These are phyloP conservation scores for Geotrichum australiense DNA, from an alignment of 1,139 yeast genomes.

Conservation along the genomic window DNA sequence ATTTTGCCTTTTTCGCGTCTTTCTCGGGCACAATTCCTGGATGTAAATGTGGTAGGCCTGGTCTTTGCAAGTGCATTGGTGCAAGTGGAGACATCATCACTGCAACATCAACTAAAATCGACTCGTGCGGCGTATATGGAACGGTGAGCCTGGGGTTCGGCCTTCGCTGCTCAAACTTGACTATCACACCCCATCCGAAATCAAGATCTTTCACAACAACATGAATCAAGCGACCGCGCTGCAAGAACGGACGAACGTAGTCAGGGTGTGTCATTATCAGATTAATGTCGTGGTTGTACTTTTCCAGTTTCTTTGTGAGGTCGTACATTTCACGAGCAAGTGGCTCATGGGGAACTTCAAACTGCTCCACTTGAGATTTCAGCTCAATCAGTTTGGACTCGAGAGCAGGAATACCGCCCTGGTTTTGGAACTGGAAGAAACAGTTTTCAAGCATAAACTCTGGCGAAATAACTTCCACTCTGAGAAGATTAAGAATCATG, in stretches of 20 bases:
- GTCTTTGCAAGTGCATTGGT: constrained; percentile 38
- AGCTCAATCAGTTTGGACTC: constrained; percentile 56
- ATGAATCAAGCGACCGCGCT: constrained; percentile 79
- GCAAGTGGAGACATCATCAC: constrained; percentile 62
- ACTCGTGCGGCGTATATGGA: constrained; percentile 64
- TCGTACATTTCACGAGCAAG: constrained; percentile 78
- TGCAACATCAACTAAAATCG: constrained; percentile 79
- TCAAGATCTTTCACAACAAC: constrained; percentile 50
- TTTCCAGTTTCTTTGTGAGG: constrained; percentile 59
- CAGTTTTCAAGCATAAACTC: constrained; percentile 95
- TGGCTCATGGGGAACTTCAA: constrained; percentile 65
- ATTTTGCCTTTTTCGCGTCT: constrained; percentile 61
- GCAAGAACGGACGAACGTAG: constrained; percentile 72
- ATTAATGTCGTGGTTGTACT: constrained; percentile 67
- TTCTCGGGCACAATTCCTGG: constrained; percentile 82
- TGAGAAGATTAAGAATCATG: constrained; percentile 90
- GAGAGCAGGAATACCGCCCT: constrained; percentile 79
- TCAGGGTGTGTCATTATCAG: constrained; percentile 92
- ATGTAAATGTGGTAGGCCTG: constrained; percentile 60
- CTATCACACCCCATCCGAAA: constrained; percentile 91
- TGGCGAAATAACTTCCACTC: constrained; percentile 97
- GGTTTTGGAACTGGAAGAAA: constrained; percentile 91
- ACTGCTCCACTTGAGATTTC: constrained; percentile 42
- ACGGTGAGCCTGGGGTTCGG: constrained; percentile 20
- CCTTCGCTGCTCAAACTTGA: constrained; percentile 62